Conservation (phyloP, 2,329 filamentous ascomycete genomes). For the Hypoxylon sp. region DNA sequence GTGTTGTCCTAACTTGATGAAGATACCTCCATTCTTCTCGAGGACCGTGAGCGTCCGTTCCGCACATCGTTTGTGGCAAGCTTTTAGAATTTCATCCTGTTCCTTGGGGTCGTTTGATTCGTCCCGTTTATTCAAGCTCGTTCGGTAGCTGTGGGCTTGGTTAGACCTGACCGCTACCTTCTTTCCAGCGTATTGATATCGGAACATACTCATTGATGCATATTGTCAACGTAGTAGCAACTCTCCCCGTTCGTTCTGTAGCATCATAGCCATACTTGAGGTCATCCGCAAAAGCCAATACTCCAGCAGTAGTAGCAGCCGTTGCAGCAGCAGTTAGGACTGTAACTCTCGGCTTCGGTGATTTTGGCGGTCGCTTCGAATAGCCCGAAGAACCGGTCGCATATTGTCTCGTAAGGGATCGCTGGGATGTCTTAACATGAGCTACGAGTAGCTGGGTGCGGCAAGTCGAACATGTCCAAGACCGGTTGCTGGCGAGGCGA, state of each 20-base stretch:
- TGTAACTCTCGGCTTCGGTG: slow-evolving; percentile 37
- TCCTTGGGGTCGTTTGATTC: slow-evolving; percentile 69
- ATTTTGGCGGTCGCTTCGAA: slow-evolving; percentile 36
- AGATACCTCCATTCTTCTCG: slow-evolving; percentile 97
- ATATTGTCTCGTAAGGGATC: slow-evolving; percentile 37
- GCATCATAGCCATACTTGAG: slow-evolving; percentile 80
- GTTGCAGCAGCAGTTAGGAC: slow-evolving; percentile 61
- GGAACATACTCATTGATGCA: slow-evolving; percentile 84
- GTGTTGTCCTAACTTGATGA: slow-evolving; percentile 97
- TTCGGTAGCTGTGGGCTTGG: slow-evolving; percentile 74
- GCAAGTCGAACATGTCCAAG: slow-evolving; percentile 59
- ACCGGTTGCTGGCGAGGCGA: slow-evolving; percentile 51
- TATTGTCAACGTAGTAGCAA: slow-evolving; percentile 76
- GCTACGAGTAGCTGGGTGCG: slow-evolving; percentile 50
- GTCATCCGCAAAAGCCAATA: slow-evolving; percentile 69
- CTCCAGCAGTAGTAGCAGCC: slow-evolving; percentile 57
- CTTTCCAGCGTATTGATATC: slow-evolving; percentile 31
- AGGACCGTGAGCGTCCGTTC: slow-evolving; percentile 84
- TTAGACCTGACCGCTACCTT: slow-evolving; percentile 12
- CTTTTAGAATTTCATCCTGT: slow-evolving; percentile 73
- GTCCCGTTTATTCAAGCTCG: slow-evolving; percentile 77
- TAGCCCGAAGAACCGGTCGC: slow-evolving; percentile 37
- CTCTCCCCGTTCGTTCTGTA: slow-evolving; percentile 79
- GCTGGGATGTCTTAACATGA: slow-evolving; percentile 44
- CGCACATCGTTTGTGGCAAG: slow-evolving; percentile 93